Base-by-base conservation (phyloP, 2,329 filamentous ascomycete genomes). In the Aspergillus hiratsukae region DNA sequence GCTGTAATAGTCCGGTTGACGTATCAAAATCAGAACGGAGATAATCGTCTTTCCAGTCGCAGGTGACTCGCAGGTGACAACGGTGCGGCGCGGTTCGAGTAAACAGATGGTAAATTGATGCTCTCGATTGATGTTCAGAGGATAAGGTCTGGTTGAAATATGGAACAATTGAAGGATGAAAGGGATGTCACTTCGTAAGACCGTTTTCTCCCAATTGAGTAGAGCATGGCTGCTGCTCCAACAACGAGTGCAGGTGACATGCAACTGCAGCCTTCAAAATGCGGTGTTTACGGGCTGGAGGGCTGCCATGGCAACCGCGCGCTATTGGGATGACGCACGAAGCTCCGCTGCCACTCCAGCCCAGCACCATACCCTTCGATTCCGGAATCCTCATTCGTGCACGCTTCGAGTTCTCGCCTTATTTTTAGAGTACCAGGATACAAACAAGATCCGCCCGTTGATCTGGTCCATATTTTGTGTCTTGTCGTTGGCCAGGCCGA, bases 301-400 rank as follows among this genome's bases (percentile, higher is more conserved):
- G 51, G 67, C 66, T 74, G 70, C 68, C 68, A 74, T 73, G 66
- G 72, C 72, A 74, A 74, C 71, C 59, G 55, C 50, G 50, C 55
- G 52, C 50, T 49, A 54, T 55, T 56, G 57, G 56, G 14, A 59
- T 59, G 60, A 60, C 58, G 58, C 58, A 59, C 49, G 17, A 21
- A 46, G 45, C 29, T 54, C 54, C 49, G 54, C 57, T 51, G 52
- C 48, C 55, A 54, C 21, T 48, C 25, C 8, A 31, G 27, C 43
- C 19, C 35, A 31, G 25, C 51, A 48, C 54, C 35, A 25, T n/a
- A 28, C 48, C 14, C 27, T 9, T 28, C 41, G 29, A 40, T 48
- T 58, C 46, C 40, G 43, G 19, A 41, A 46, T 54, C 23, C 50
- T 43, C 40, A 37, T 37, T 37, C 31, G 14, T 17, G 31, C 31